A percentile compares a stretch with the other conserved stretches of the same genome.
These are phyloP conservation scores for Phanerochaete carnosa DNA, from an alignment of 768 basidiomycete genomes.

Conservation along the genomic window DNA sequence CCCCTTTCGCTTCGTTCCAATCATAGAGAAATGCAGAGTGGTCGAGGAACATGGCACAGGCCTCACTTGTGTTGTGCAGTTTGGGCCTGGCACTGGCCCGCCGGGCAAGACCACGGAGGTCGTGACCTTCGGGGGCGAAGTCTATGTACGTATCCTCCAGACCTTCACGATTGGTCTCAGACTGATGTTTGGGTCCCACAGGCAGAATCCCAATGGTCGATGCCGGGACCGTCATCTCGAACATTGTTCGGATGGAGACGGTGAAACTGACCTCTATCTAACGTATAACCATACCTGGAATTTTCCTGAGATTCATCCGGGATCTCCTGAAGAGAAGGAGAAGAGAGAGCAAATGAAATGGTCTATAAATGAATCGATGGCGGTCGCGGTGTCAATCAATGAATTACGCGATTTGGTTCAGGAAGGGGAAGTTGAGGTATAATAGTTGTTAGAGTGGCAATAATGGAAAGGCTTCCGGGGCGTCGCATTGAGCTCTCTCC, in stretches of 20 bases:
- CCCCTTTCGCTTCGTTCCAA: slow-evolving; percentile 3
- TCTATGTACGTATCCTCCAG: not conserved
- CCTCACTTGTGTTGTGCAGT: slow-evolving; percentile 9
- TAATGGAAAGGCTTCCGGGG: not conserved
- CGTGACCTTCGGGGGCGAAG: not conserved
- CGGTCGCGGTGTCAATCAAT: not conserved
- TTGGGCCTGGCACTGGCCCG: slow-evolving; percentile 9
- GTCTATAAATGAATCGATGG: not conserved
- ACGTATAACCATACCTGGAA: slow-evolving; percentile 7
- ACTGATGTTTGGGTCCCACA: not conserved
- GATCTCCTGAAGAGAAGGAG: slow-evolving; percentile 1
- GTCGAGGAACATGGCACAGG: slow-evolving; percentile 1
- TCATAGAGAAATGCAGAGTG: slow-evolving; percentile 5
- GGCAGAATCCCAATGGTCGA: slow-evolving; percentile 7
- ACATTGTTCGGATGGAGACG: slow-evolving; percentile 8
- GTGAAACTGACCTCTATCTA: slow-evolving; percentile 9
- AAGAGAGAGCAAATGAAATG: not conserved
- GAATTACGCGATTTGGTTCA: slow-evolving; percentile 4
- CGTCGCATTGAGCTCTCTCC: no score
- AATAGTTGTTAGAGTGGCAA: not conserved
- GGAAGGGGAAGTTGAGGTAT: not conserved
- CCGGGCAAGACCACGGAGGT: slow-evolving; percentile 9
- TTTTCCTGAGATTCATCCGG: slow-evolving; percentile 6
- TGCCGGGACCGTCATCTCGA: slow-evolving; percentile 3
- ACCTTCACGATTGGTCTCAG: not conserved